Evolutionary conservation across 768 basidiomycete genomes (phyloP), one percentile per base, ranked within the genome.

Genomic region (Paxillus involutus): DNA sequence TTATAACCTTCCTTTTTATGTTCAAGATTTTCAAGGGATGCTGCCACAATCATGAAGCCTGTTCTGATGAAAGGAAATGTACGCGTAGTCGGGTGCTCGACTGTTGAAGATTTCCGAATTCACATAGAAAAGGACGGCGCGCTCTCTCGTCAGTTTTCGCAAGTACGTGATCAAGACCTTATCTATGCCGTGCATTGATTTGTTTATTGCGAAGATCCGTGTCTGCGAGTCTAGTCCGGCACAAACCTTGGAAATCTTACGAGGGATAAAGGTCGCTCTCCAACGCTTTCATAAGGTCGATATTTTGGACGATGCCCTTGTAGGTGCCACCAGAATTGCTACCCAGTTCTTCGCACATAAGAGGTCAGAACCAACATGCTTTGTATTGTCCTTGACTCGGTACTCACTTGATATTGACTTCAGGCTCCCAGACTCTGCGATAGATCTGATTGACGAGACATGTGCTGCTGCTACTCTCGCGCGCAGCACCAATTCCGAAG

Each of bases 101-200:
- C 53, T 33, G 5, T 54, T 9, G 53, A 54, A 47, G 53, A 54
- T 35, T 54, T 42, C 19, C 37, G 47, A 35, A 30, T 11, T 13
- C 47, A 54, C 16, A 54, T 54, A 54, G 53, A 54, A 33, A 54
- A 54, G n/a, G 53, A 54, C 16, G 53, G 53, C 5, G 47, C 53
- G 21, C 33, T 54, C 10, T 33, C 53, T 11, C 47, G 47, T 47
- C 53, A 43, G 26, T 54, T 54, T 35, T 54, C 53, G 29, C 47
- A 33, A 29, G 53, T 54, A 42, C 9, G 45, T 49, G 24, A 16
- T n/a, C 6, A 14, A 12, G 32, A 33, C 32, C 32, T 9, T 33
- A 33, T 33, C 32, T 3, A 33, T 33, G 10, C 32, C 32, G 10
- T 33, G 8, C 32, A 33, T 33, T 33, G 32, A 33, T 33, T 33